Base-by-base conservation (phyloP, 371 early-diverging fungal genomes). In the Mortierella sp. region DNA sequence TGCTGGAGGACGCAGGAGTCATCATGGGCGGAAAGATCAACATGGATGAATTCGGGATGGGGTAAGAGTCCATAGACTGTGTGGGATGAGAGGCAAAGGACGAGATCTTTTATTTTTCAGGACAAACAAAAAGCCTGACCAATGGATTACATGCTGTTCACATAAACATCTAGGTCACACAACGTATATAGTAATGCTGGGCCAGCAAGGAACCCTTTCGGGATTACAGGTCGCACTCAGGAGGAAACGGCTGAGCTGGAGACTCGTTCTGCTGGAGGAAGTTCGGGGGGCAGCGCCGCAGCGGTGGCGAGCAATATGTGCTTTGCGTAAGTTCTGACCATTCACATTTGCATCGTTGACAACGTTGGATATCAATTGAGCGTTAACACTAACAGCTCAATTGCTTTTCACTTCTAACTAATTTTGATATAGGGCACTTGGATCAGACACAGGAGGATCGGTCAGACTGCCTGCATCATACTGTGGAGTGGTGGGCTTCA, bases 21-120 rank as follows among this genome's bases (percentile, higher is more conserved):
- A 82, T 94, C 10, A 88, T 95, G 13, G 89, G 95, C 11, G 97
- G 97, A n/a, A 97, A 97, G 77, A 93, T 96, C 19, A 98, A 97
- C 87, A 94, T 98, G 97, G 99, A 98, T 85, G 98, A 98, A 84
- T 98, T 98, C 93, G 99, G 97, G n/a, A 98, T 98, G 98, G 99
- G 99, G 90, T 84, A 81, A 42, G 72, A 21, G 26, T 14, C 48
- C 14, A 28, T 28, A 5, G 16, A 14, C 6, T 19, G 19, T 19
- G 3, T 8, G 34, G 34, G 34, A 26, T 2, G 19, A 6, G 9
- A 34, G 9, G 6, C 6, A 10, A 63, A 63, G 38, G 34, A 63
- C 8, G 19, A 14, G 14, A 31, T 16, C 60, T 13, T 19, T 31
- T 8, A 0, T 13, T 31, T 11, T 2, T 2, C 6, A 31, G 34